phyloP scores from a whole-genome alignment of 768 basidiomycete genomes.

The Boletus rubropictus region DNA sequence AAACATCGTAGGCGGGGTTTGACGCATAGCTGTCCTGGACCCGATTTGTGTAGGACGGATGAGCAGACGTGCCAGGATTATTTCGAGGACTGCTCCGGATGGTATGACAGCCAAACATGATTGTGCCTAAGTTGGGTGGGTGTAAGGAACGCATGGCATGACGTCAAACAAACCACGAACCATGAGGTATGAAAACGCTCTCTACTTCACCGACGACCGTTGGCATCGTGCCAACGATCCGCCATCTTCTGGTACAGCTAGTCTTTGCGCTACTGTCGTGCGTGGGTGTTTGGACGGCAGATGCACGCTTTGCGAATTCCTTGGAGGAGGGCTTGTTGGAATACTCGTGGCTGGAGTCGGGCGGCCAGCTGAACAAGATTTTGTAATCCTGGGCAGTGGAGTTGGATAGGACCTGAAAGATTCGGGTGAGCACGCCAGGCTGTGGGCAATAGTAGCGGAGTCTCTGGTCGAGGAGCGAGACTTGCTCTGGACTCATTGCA shows the following conservation, averaged over 20 bases:
- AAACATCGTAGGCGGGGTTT: constrained; percentile 26
- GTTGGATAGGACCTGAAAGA: constrained; percentile 77
- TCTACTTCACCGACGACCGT: constrained; percentile 63
- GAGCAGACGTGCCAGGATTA: constrained; percentile 13
- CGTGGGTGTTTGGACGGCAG: constrained; percentile 51
- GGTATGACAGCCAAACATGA: constrained; percentile 39
- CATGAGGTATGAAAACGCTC: constrained; percentile 88
- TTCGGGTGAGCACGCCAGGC: constrained; percentile 47
- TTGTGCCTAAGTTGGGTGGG: constrained; percentile 23
- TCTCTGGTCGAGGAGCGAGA: constrained; percentile 52
- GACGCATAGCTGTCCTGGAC: constrained; percentile 24
- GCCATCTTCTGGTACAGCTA: constrained; percentile 80
- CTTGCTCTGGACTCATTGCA: constrained; percentile 49
- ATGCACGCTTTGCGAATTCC: constrained; percentile 55
- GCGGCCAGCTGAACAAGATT: constrained; percentile 72
- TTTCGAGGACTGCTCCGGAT: constrained; percentile 26
- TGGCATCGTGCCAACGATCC: constrained; percentile 61
- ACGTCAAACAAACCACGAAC: constrained; percentile 43
- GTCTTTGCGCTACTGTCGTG: constrained; percentile 72
- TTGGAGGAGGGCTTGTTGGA: constrained; percentile 39
- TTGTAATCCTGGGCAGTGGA: constrained; percentile 41
- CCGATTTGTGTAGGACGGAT: constrained; percentile 24
- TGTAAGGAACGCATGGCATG: constrained; percentile 29
- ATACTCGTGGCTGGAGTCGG: constrained; percentile 42
- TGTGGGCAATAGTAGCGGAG: constrained; percentile 53